Base-by-base conservation (phyloP, 345 rosid genomes). In the Pugionium dolabratum region DNA sequence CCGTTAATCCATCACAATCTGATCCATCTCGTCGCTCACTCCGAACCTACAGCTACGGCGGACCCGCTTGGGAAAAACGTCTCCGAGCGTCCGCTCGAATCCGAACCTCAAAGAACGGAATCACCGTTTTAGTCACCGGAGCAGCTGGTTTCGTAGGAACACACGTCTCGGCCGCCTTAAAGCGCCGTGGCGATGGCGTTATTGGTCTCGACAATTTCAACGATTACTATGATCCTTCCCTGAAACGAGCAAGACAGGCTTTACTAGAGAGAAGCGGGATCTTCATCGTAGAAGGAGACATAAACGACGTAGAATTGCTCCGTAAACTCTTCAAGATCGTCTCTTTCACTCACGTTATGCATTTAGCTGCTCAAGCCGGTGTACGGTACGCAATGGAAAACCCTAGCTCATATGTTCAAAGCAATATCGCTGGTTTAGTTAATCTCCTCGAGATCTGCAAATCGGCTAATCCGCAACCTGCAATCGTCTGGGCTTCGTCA, bases 141-240 rank as follows among this genome's bases (percentile, higher is more conserved):
- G 97, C 91, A 3, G 95, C 91, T 11, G 98, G 97, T 10, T 92
- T 92, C 71, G 97, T 92, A 34, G 98, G 98, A 4, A 87, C 97
- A 37, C 98, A 92, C 45, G 97, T 89, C 54, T 86, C 93, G 4
- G 71, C 84, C 0, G 97, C 97, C 0, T 75, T 92, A 5, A 87
- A 89, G 71, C 85, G 86, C 62, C 88, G 98, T 1, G 97, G 97
- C 1, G 97, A 92, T 27, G 97, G 97, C 25, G 97, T 92, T 11
- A 54, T 92, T 9, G 95, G 98, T 0, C 79, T 89, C 1, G 97
- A 92, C 52, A 89, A 86, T 73, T 92, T 92, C 91, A 92, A 92
- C 52, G 84, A 86, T 61, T 89, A 92, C 77, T 92, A 92, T 49
- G 97, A 92, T 67, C 93, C 93, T 3, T 80, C 97, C 2, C 69